These are phyloP conservation scores for Clavispora phyllophila DNA, from an alignment of 805 yeast genomes.

Conservation along the genomic window DNA sequence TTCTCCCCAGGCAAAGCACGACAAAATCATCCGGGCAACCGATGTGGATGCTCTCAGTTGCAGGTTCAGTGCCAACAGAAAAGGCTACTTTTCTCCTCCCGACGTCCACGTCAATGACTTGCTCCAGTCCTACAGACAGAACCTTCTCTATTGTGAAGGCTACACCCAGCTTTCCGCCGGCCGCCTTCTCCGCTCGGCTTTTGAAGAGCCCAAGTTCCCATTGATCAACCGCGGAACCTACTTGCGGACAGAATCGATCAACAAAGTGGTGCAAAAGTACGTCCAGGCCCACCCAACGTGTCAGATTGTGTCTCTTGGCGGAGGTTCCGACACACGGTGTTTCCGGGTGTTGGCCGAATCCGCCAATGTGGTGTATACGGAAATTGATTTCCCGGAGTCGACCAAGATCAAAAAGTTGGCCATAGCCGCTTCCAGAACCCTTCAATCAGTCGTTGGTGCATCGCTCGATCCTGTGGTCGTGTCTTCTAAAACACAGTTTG, in stretches of 20 bases:
- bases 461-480: slow-evolving; percentile 10
- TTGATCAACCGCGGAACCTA: slow-evolving; percentile 70
- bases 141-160: slow-evolving; percentile 37
- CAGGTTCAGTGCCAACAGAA: slow-evolving; percentile 46
- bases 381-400: slow-evolving; percentile 59
- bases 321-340: slow-evolving; percentile 74
- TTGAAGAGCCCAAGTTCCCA: slow-evolving; percentile 48
- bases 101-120: slow-evolving; percentile 34
- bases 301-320: slow-evolving; percentile 69
- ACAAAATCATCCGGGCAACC: slow-evolving; percentile 48
- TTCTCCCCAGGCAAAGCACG: slow-evolving; percentile 33
- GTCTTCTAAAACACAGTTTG: slow-evolving; percentile 21
- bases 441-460: slow-evolving; percentile 24
- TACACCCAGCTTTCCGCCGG: slow-evolving; percentile 35
- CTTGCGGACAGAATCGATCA: slow-evolving; percentile 51
- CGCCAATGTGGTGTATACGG: slow-evolving; percentile 42
- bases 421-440: slow-evolving; percentile 28
- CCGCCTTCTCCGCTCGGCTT: slow-evolving; percentile 35
- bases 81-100: slow-evolving; percentile 40
- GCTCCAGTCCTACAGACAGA: slow-evolving; percentile 29
- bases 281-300: slow-evolving; percentile 24
- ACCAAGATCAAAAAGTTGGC: slow-evolving; percentile 47
- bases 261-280: slow-evolving; percentile 41
- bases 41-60: slow-evolving; percentile 72
- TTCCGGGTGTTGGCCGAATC: slow-evolving; percentile 42